A percentile compares a stretch with the other conserved stretches of the same genome.
These are phyloP conservation scores for Raffaelea deltoideospora DNA, from an alignment of 2,329 filamentous ascomycete species.

Conservation along the genomic window DNA sequence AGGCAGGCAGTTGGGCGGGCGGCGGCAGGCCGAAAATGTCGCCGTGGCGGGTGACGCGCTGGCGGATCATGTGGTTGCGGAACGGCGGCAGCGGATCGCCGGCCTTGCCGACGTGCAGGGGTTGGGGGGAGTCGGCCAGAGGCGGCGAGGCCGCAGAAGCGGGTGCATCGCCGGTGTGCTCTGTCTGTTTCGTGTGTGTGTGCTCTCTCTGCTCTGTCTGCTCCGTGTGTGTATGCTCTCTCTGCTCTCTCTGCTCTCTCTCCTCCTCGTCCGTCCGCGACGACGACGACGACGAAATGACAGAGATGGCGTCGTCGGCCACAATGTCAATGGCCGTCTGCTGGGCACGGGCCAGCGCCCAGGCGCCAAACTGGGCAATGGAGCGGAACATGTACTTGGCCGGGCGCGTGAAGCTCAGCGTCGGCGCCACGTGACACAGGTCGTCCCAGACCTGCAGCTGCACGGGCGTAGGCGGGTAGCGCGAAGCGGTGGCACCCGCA, in stretches of 20 bases:
- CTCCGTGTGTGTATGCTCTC: background rate
- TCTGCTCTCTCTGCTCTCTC: constrained; percentile 1
- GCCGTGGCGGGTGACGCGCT: constrained; percentile 69
- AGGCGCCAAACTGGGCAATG: constrained; percentile 84
- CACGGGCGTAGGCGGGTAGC: constrained; percentile 73
- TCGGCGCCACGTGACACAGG: constrained; percentile 81
- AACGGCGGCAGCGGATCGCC: constrained; percentile 74
- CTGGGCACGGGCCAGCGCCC: constrained; percentile 75
- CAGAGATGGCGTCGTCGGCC: constrained; percentile 61
- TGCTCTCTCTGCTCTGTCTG: too few relatives aligned
- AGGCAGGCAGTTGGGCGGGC: constrained; percentile 49
- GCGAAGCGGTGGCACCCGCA: constrained; percentile 39
- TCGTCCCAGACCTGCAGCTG: constrained; percentile 95
- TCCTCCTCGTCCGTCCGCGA: constrained; percentile 14
- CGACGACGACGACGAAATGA: constrained; percentile 48
- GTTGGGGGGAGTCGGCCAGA: too few relatives aligned
- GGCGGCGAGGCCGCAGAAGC: too few relatives aligned
- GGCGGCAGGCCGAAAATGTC: constrained; percentile 53
- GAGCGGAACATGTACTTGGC: constrained; percentile 93
- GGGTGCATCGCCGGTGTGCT: background rate
- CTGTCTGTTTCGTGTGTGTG: too few relatives aligned
- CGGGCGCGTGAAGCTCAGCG: constrained; percentile 87
- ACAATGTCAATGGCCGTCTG: constrained; percentile 65
- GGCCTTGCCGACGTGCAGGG: constrained; percentile 56
- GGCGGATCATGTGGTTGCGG: constrained; percentile 77